Evolutionary conservation across 2,329 filamentous ascomycete species (phyloP).

Genomic region (Fusarium sp.): DNA sequence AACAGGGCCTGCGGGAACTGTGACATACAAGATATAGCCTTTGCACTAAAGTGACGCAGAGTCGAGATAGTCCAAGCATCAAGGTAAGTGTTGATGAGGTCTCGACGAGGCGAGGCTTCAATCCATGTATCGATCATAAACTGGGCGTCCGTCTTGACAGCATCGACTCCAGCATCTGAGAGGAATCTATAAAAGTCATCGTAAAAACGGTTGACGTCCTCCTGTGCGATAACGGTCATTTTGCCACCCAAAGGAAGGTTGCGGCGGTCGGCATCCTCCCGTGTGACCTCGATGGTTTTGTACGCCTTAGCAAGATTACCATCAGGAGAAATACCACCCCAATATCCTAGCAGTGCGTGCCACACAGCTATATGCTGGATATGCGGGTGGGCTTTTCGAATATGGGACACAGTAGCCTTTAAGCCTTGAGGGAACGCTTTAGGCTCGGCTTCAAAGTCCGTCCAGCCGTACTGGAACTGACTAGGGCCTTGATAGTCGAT

Average conservation of each 20-base stretch:
- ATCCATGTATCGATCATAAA: constrained; percentile 85
- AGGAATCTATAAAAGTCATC: constrained; percentile 93
- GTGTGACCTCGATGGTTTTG: constrained; percentile 73
- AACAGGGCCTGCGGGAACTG: constrained; percentile 88
- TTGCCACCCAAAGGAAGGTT: constrained; percentile 67
- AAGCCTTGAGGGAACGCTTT: constrained; percentile 83
- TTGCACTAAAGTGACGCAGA: constrained; percentile 80
- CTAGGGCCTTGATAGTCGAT: constrained; percentile 65
- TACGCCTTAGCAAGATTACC: constrained; percentile 82
- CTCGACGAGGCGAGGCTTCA: constrained; percentile 74
- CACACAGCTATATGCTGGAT: constrained; percentile 91
- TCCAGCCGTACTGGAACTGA: constrained; percentile 74
- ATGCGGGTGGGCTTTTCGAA: constrained; percentile 75
- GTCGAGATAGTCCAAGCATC: constrained; percentile 86
- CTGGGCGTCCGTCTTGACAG: constrained; percentile 93
- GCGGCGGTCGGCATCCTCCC: constrained; percentile 59
- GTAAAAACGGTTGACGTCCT: constrained; percentile 82
- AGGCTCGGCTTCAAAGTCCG: constrained; percentile 86
- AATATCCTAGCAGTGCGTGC: constrained; percentile 91
- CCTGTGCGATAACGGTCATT: constrained; percentile 78
- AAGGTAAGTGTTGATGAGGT: constrained; percentile 80
- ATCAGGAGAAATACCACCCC: constrained; percentile 84
- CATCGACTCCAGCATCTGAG: constrained; percentile 77
- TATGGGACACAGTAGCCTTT: constrained; percentile 73
- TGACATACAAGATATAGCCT: constrained; percentile 94